Base-by-base conservation (phyloP, 2,329 filamentous ascomycete species). In the Scortechinia acanthostroma region DNA sequence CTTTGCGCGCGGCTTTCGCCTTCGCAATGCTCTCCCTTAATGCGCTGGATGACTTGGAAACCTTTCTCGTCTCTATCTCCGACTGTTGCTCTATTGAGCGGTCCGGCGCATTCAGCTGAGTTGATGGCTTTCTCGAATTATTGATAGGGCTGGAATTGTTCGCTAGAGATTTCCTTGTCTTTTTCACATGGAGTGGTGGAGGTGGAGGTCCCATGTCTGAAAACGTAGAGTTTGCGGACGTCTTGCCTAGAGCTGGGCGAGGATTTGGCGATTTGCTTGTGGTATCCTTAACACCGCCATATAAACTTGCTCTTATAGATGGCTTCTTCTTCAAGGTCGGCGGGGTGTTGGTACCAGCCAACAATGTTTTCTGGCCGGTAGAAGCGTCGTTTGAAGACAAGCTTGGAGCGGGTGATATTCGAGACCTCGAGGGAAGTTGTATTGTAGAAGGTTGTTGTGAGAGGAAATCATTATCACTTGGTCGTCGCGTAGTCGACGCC, bases 11-110 rank as follows among this genome's bases (percentile, higher is more conserved):
- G 6, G 78, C 77, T 55, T 82, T 83, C 4, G 80, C 80, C 49
- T 79, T 80, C 25, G 79, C 77, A 49, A 85, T 83, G 21, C 76
- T 79, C 46, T 83, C 76, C 25, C 81, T 69, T 15, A 86, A 58
- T 4, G 78, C 35, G 17, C 6, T 40, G 10, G 79, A 83, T 1
- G 78, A 81, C 50, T 68, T 77, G 2, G 68, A 63, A 1, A 57
- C 58, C 49, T 69, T 75, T 43, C 63, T 62, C 3, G 59, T 55
- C 46, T 66, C 61, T 54, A 30, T 23, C 19, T 10, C 49, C 35
- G 25, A n/a, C 17, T 37, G 19, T 21, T 44, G 22, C 19, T 17
- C 6, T 21, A 22, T 13, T 13, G 46, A n/a, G 10, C 21, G 43
- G 17, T 46, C 45, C 10, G 21, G 4, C 15, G 45, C 21, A 15